Evolutionary conservation across 2,329 filamentous ascomycete genomes (phyloP), one percentile per base, ranked within the genome.

Genomic region (Penicillium janthinellum): DNA sequence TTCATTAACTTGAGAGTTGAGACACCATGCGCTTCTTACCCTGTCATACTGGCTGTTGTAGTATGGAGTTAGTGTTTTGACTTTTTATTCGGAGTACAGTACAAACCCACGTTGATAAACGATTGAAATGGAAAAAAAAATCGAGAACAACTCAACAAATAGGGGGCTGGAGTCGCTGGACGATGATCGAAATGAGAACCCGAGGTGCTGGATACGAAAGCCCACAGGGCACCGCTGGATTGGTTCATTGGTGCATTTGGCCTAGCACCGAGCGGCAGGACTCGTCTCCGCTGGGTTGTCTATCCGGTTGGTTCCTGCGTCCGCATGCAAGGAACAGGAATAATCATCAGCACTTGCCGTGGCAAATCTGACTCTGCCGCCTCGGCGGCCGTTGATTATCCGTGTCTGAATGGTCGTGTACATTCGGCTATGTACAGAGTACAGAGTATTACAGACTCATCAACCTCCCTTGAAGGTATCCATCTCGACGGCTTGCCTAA

Each of bases 291-390:
- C 57, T 58, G 25, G 22, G 34, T 48, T 47, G 51, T 44, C 51
- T 55, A 49, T 65, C 62, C 58, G 52, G 61, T 60, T 64, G 63
- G 64, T 47, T 47, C 44, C 55, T 64, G 59, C 34, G 20, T 51
- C 49, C 34, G 12, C 45, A 60, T 66, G 65, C 64, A 67, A 67
- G 65, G 65, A 63, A 66, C 64, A 60, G 54, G 62, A 57, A 45
- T 54, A 22, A 22, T 22, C 45, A 53, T 47, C 52, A 34, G 37
- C 34, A 35, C 15, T 39, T 54, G 35, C 52, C 15, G 65, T 61
- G 60, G 62, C 56, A 44, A 61, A 49, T 52, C 28, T 6, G 28
- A 31, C 28, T 56, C 34, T 60, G 49, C 28, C 38, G 28, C 58
- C 57, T 48, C 22, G 28, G 34, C 15, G 28, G 41, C 14, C 2